These are phyloP conservation scores for Ricinus communis DNA, from an alignment of 345 rosid species.

Conservation along the genomic window DNA sequence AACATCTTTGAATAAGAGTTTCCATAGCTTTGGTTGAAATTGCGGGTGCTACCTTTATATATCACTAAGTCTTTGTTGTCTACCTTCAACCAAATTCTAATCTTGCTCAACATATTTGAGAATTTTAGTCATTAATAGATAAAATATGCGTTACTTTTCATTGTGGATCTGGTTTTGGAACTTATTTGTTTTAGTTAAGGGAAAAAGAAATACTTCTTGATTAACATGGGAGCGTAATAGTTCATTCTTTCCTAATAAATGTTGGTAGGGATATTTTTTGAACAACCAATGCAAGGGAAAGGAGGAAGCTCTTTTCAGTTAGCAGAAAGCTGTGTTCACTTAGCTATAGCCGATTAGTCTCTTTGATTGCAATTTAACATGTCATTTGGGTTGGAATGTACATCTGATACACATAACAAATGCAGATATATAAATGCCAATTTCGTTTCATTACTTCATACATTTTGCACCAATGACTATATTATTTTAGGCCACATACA, in stretches of 20 bases:
- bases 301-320: no score
- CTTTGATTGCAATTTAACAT: background rate
- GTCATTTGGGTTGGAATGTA: background rate
- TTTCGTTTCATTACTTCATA: no score
- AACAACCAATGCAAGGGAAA: background rate
- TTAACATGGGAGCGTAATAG: background rate
- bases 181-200: background rate
- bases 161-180: background rate
- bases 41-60: background rate
- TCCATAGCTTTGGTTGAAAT: background rate
- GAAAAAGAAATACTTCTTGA: background rate
- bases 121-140: background rate
- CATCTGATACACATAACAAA: no score
- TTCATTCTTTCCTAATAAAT: constrained; percentile 5
- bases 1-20: background rate
- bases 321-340: no score
- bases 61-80: background rate
- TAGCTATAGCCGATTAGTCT: no score
- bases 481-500: no score
- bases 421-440: no score
- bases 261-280: background rate
- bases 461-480: no score
- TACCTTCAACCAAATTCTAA: background rate
- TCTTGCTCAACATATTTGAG: background rate
- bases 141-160: background rate